Conservation (phyloP, 345 rosid genomes). For the Syzygium jambos region DNA sequence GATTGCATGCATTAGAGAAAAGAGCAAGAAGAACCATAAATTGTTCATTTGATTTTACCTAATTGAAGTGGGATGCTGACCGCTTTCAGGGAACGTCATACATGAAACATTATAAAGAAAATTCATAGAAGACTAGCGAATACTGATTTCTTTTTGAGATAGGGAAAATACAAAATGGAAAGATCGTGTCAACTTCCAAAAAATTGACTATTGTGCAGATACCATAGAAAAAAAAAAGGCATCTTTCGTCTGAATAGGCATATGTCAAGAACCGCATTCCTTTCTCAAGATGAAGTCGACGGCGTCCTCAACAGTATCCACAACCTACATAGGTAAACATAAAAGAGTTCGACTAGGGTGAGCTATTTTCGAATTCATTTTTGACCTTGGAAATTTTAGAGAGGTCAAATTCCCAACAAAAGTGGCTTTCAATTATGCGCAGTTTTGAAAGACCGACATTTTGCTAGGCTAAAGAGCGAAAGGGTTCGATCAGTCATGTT, state of each 20-base stretch:
- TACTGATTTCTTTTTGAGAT: neutral
- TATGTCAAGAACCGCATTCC: constrained; percentile 17
- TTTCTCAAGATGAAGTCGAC: constrained; percentile 58
- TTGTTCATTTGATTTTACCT: neutral
- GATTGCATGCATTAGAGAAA: neutral
- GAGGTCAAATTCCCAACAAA: neutral
- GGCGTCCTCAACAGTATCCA: constrained; percentile 70
- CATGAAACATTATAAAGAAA: neutral
- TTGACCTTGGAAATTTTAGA: neutral
- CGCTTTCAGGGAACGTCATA: neutral
- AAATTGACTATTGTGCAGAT: neutral
- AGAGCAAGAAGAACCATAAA: neutral
- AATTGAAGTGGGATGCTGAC: neutral
- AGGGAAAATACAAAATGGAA: neutral
- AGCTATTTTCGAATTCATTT: neutral
- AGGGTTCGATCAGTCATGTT: neutral
- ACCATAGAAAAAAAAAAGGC: neutral
- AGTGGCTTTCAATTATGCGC: neutral
- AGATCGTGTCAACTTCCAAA: neutral
- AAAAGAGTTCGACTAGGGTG: neutral
- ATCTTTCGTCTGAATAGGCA: neutral
- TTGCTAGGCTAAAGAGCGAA: neutral
- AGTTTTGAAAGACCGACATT: neutral
- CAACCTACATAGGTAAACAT: constrained; percentile 44
- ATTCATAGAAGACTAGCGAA: neutral